A percentile compares a stretch with the other conserved stretches of the same genome.
phyloP scores from a whole-genome alignment of 1,139 yeast species.

The Saccharomycopsis phalli region DNA sequence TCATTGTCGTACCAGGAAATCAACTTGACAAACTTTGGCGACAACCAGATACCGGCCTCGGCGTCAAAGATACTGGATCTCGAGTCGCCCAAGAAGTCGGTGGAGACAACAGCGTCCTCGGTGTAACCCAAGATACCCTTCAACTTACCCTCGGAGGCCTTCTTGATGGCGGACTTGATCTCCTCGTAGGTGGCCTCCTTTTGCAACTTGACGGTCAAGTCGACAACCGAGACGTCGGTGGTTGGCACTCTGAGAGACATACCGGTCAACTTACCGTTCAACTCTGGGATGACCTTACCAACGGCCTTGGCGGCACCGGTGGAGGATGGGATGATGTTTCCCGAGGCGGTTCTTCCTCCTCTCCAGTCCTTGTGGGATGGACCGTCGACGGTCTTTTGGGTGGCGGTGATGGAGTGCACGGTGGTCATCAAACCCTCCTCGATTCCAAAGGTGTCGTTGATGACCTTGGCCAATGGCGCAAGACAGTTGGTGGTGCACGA shows the following conservation, averaged over 20 bases:
- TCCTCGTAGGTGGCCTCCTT: constrained; percentile 67
- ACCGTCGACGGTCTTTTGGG: constrained; percentile 88
- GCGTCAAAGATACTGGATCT: constrained; percentile 80
- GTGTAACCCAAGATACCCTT: constrained; percentile 80
- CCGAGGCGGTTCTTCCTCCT: constrained; percentile 90
- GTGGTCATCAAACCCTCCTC: constrained; percentile 89
- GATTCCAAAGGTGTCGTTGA: constrained; percentile 71
- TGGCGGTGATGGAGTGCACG: constrained; percentile 84
- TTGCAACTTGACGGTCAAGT: constrained; percentile 60
- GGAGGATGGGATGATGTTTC: constrained; percentile 83
- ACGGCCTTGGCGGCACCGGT: constrained; percentile 94
- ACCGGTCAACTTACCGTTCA: constrained; percentile 86
- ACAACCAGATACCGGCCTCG: constrained; percentile 76
- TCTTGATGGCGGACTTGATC: constrained; percentile 63
- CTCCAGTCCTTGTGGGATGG: constrained; percentile 93
- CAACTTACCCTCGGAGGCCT: constrained; percentile 58
- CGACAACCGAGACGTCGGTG: constrained; percentile 75
- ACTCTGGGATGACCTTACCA: constrained; percentile 82
- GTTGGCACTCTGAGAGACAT: constrained; percentile 86
- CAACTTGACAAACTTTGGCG: constrained; percentile 78
- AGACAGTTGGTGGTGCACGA: constrained; percentile 89
- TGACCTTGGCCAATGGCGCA: constrained; percentile 81
- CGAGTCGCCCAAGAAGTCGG: constrained; percentile 71
- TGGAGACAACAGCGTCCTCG: constrained; percentile 77
- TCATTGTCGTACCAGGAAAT: constrained; percentile 89